Evolutionary conservation across 176 grass and related monocot species (phyloP).

Genomic region (Aegilops bicornis): DNA sequence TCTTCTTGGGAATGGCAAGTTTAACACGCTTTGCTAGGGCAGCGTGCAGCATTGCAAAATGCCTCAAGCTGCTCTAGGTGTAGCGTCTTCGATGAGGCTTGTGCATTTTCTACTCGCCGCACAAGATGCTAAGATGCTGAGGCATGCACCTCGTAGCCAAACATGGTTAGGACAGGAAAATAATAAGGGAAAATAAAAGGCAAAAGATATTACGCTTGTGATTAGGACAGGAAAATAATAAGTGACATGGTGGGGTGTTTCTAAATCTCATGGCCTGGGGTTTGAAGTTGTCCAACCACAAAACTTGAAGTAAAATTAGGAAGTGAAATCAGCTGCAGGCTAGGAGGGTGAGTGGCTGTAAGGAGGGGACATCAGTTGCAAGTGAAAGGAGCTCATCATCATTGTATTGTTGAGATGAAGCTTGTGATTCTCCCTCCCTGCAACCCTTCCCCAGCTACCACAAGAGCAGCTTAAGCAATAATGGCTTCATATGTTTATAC

Average conservation of each 20-base stretch:
- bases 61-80: constrained; percentile 15
- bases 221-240: neutral
- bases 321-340: constrained; percentile 3
- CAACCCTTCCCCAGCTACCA: neutral
- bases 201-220: neutral
- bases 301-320: neutral
- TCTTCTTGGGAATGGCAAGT: neutral
- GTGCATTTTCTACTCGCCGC: neutral
- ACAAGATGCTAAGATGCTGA: constrained; percentile 4
- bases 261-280: neutral
- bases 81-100: neutral
- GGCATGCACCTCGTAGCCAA: neutral
- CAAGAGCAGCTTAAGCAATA: neutral
- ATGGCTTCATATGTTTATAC: neutral
- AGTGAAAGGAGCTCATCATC: constrained; percentile 13
- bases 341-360: neutral
- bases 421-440: constrained; percentile 4
- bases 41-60: neutral
- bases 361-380: neutral
- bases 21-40: neutral
- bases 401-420: constrained; percentile 13
- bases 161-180: neutral
- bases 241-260: neutral
- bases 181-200: neutral
- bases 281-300: constrained; percentile 6